Conservation (phyloP, 768 basidiomycete genomes). For the Cystofilobasidium macerans region DNA sequence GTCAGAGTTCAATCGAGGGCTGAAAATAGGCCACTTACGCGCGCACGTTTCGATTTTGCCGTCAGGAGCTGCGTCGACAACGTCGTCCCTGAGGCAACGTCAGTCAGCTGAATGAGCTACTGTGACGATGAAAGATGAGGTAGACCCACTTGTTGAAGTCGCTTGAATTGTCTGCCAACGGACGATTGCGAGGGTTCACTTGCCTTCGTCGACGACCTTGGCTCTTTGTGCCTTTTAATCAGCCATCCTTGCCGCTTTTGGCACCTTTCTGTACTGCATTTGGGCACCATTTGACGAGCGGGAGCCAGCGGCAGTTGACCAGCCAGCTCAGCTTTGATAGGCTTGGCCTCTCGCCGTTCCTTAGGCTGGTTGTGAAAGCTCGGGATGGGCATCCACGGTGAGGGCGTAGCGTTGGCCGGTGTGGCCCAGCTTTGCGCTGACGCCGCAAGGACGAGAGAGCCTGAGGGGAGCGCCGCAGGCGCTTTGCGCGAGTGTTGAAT, state of each 20-base stretch:
- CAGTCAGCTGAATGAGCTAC: neutral
- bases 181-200: constrained; percentile 40
- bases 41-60: constrained; percentile 1
- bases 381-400: too few relatives aligned
- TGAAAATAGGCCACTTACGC: neutral
- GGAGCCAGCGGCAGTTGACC: constrained; percentile 39
- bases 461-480: too few relatives aligned
- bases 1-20: too few relatives aligned
- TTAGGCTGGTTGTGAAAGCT: neutral
- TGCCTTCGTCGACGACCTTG: constrained; percentile 31
- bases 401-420: neutral
- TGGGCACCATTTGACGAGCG: constrained; percentile 39
- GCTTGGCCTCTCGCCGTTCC: neutral
- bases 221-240: neutral
- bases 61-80: constrained; percentile 39
- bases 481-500: too few relatives aligned
- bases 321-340: constrained; percentile 10
- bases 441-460: neutral
- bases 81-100: constrained; percentile 34
- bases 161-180: constrained; percentile 31
- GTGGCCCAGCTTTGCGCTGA: neutral
- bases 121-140: neutral
- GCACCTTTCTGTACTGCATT: too few relatives aligned
- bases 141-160: constrained; percentile 36
- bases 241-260: constrained; percentile 23